phyloP scores from a whole-genome alignment of 1,139 yeast species.

The Chernovozyma aurita region DNA sequence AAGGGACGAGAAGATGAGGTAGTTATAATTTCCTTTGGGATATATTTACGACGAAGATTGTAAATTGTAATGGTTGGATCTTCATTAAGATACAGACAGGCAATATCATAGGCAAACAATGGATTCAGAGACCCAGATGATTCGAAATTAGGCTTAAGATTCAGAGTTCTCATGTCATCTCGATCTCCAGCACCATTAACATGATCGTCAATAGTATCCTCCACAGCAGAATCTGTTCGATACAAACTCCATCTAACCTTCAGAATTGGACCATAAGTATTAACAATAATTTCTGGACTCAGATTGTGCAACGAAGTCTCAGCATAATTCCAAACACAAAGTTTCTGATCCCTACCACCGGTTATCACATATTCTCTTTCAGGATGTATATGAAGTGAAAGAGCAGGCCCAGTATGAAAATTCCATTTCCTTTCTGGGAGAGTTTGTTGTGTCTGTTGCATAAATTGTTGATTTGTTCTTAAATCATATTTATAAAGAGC shows the following conservation, averaged over 20 bases:
- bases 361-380: conserved; percentile 76
- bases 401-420: conserved; percentile 90
- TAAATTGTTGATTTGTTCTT: conserved; percentile 27
- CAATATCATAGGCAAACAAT: conserved; percentile 56
- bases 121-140: conserved; percentile 11
- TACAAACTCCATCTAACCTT: conserved; percentile 66
- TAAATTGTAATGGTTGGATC: conserved; percentile 73
- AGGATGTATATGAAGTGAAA: conserved; percentile 87
- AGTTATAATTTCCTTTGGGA: conserved; percentile 69
- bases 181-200: conserved; percentile 4
- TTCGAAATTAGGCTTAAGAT: background rate
- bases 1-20: conserved; percentile 44
- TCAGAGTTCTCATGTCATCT: background rate
- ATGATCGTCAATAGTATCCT: conserved; percentile 1
- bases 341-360: conserved; percentile 87
- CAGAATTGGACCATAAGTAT: conserved; percentile 72
- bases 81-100: conserved; percentile 72
- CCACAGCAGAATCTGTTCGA: conserved; percentile 12
- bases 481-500: conserved; percentile 81
- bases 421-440: conserved; percentile 67
- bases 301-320: conserved; percentile 30
- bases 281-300: conserved; percentile 69
- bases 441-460: background rate
- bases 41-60: conserved; percentile 65
- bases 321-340: conserved; percentile 70